phyloP scores from a whole-genome alignment of 441 rosid species.

The Arabidopsis hybrid region DNA sequence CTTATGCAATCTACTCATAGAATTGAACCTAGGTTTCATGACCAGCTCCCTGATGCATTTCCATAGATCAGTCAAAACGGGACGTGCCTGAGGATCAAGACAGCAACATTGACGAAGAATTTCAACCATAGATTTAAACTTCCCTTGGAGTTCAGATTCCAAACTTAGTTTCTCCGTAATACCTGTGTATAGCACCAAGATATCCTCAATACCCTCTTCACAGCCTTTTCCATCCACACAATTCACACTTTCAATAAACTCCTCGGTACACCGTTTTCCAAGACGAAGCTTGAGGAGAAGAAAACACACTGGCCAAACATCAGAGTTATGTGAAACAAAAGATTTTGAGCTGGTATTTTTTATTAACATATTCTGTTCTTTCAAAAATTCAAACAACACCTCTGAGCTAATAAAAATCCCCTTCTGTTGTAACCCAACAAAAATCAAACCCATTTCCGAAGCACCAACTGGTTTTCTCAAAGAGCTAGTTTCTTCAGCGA shows the following conservation, averaged over 20 bases:
- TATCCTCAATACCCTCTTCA: constrained; percentile 47
- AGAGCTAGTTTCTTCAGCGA: constrained; percentile 42
- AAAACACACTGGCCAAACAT: constrained; percentile 81
- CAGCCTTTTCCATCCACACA: constrained; percentile 38
- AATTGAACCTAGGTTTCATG: constrained; percentile 46
- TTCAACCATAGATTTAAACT: constrained; percentile 48
- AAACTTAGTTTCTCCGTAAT: constrained; percentile 56
- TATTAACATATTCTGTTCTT: constrained; percentile 43
- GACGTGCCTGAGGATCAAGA: constrained; percentile 65
- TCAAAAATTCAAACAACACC: constrained; percentile 58
- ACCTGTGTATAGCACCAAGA: constrained; percentile 43
- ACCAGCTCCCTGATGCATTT: constrained; percentile 66
- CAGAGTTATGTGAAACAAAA: constrained; percentile 54
- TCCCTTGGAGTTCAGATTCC: constrained; percentile 48
- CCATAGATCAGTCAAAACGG: constrained; percentile 64
- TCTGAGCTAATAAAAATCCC: constrained; percentile 72
- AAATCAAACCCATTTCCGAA: constrained; percentile 46
- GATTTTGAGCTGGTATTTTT: constrained; percentile 40
- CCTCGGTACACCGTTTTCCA: constrained; percentile 56
- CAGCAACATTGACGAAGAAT: constrained; percentile 62
- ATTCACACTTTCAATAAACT: constrained; percentile 48
- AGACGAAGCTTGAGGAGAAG: constrained; percentile 61
- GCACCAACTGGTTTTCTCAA: constrained; percentile 44
- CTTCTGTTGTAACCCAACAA: constrained; percentile 46
- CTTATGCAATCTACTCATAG: constrained; percentile 41